Evolutionary conservation across 2,329 filamentous ascomycete species (phyloP), one percentile per base, ranked within the genome.

Genomic region (Hirsutella rhossiliensis): DNA sequence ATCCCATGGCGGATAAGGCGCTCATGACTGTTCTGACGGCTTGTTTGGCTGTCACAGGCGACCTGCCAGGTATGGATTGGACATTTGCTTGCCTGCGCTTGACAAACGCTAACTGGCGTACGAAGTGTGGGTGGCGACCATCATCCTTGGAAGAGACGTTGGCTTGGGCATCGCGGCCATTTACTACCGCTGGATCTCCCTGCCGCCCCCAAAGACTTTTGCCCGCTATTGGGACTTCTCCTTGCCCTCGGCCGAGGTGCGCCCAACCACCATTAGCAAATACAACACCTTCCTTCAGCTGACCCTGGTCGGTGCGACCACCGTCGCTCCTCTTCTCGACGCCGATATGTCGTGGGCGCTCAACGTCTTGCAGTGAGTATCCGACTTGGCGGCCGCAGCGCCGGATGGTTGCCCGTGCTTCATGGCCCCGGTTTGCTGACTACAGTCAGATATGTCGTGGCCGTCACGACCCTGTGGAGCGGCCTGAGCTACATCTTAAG

Each of bases 191-290:
- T 97, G 87, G 77, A 94, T 96, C 52, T 94, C 87, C 2, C 74
- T 98, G 6, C 92, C 92, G 0, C 82, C 86, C 0, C 92, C 92
- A 2, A 97, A 97, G 66, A 97, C 92, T 0, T 86, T 96, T 63
- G 67, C 76, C 17, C 73, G 92, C 17, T 98, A 97, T 65, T 98
- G 92, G 92, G 92, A 98, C 64, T 97, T 98, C 59, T 90, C 85
- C 3, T 74, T 98, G 13, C 92, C 87, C 2, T 86, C 81, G 34
- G 87, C 87, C 3, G 86, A 92, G 63, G 87, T 94, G 6, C 82
- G 79, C 47, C 87, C 87, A 1, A 92, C 87, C 0, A 82, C 75
- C 1, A 86, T 94, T 48, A 88, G 83, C 64, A 94, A 94, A 68
- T 82, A 88, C 63, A 98, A 98, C 64, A 98, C 92, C 0, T 88